A percentile compares a stretch with the other conserved stretches of the same genome.
phyloP scores from a whole-genome alignment of 345 rosid genomes.

The Lepidium aucheri region DNA sequence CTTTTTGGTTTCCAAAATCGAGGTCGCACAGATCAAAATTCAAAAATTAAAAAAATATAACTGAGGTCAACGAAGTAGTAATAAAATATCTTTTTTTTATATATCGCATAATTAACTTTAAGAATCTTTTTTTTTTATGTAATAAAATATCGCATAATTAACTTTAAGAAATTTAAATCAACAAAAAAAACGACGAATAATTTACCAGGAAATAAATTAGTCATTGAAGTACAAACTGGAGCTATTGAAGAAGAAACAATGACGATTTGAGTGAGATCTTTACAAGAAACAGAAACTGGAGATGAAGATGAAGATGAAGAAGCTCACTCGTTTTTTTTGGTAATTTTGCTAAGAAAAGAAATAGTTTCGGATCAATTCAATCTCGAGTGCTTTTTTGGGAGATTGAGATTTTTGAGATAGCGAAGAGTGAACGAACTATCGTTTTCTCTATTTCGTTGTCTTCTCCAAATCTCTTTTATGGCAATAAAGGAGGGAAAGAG shows the following conservation, averaged over 20 bases:
- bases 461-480: background rate
- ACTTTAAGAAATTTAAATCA: no score
- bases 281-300: background rate
- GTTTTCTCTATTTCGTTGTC: constrained; percentile 4
- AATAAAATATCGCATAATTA: background rate
- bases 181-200: background rate
- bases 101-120: background rate
- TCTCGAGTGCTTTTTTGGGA: background rate
- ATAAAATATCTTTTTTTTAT: no score
- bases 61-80: constrained; percentile 11
- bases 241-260: constrained; percentile 23
- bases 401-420: constrained; percentile 10
- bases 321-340: background rate
- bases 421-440: constrained; percentile 18
- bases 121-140: no score
- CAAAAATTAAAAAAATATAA: background rate
- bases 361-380: background rate
- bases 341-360: background rate
- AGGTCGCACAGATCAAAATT: background rate
- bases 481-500: constrained; percentile 7
- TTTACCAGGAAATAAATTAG: constrained; percentile 55
- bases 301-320: constrained; percentile 3
- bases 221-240: constrained; percentile 39
- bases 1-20: constrained; percentile 5
- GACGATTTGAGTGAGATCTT: background rate